Percentiles rank a stretch among this genome's conserved stretches.
Evolutionary conservation across 2,329 filamentous ascomycete species (phyloP).

Genomic region (Cytospora chrysosperma): DNA sequence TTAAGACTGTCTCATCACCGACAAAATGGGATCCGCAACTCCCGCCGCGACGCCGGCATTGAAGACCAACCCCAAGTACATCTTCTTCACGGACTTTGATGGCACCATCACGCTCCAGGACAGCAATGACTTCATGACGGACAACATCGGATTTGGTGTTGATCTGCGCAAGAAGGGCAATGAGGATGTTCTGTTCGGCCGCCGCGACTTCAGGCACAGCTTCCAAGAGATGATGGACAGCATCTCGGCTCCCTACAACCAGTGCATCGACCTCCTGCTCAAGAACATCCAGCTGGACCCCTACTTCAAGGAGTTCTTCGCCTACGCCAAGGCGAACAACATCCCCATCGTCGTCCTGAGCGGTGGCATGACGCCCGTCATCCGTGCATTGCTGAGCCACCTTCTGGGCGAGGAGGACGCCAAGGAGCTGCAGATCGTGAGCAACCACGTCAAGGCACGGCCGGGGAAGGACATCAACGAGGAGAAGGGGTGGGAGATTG

Average conservation of each 20-base stretch:
- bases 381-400: conserved; percentile 76
- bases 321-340: conserved; percentile 77
- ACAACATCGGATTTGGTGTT: conserved; percentile 82
- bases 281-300: conserved; percentile 87
- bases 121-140: conserved; percentile 73
- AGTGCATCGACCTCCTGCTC: conserved; percentile 77
- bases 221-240: conserved; percentile 93
- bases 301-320: conserved; percentile 82
- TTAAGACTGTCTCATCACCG: neutral
- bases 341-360: conserved; percentile 90
- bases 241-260: conserved; percentile 73
- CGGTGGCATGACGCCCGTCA: conserved; percentile 90
- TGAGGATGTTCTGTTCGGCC: conserved; percentile 70
- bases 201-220: conserved; percentile 74
- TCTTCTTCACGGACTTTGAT: conserved; percentile 99
- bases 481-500: conserved; percentile 81
- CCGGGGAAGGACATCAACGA: conserved; percentile 72
- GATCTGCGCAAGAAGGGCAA: conserved; percentile 72
- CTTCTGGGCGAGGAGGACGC: conserved; percentile 75
- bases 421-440: conserved; percentile 81
- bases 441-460: conserved; percentile 71
- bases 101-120: conserved; percentile 82
- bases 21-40: conserved; percentile 42
- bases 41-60: conserved; percentile 54
- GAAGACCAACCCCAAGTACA: conserved; percentile 74